A percentile compares a stretch with the other conserved stretches of the same genome.
Conservation (phyloP, 192 early-diverging fungal species). For the Thamnidium elegans region DNA sequence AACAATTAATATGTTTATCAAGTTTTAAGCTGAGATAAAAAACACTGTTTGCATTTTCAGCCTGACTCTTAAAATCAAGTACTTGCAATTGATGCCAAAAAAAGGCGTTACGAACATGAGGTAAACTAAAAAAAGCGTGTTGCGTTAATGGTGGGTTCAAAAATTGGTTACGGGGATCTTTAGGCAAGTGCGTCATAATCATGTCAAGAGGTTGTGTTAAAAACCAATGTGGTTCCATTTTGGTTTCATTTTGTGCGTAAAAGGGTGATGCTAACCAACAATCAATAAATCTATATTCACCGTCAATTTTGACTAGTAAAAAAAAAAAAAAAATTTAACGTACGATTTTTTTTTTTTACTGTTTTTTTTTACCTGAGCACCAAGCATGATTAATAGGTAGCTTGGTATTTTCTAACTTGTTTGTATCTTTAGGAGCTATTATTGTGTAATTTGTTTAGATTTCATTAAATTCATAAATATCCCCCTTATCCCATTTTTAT, state of each 20-base stretch:
- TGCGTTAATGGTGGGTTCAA: slow-evolving; percentile 37
- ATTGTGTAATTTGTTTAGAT: neutral
- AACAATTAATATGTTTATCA: slow-evolving; percentile 7
- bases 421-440: slow-evolving; percentile 22
- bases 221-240: slow-evolving; percentile 28
- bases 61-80: neutral
- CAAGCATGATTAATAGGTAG: slow-evolving; percentile 36
- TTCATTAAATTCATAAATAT: neutral
- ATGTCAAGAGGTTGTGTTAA: slow-evolving; percentile 25
- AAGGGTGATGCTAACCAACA: slow-evolving; percentile 50
- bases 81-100: slow-evolving; percentile 41
- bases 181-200: slow-evolving; percentile 30
- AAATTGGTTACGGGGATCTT: slow-evolving; percentile 25
- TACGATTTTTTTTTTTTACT: neutral
- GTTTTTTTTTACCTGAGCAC: slow-evolving; percentile 24
- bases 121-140: slow-evolving; percentile 38
- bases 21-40: slow-evolving; percentile 18
- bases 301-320: slow-evolving; percentile 40
- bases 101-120: slow-evolving; percentile 44
- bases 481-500: too few species aligned
- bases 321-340: neutral
- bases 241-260: slow-evolving; percentile 34
- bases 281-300: slow-evolving; percentile 53
- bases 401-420: neutral
- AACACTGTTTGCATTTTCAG: neutral